phyloP scores from a whole-genome alignment of 1,284 basidiomycete species.

The Melampsora americana region DNA sequence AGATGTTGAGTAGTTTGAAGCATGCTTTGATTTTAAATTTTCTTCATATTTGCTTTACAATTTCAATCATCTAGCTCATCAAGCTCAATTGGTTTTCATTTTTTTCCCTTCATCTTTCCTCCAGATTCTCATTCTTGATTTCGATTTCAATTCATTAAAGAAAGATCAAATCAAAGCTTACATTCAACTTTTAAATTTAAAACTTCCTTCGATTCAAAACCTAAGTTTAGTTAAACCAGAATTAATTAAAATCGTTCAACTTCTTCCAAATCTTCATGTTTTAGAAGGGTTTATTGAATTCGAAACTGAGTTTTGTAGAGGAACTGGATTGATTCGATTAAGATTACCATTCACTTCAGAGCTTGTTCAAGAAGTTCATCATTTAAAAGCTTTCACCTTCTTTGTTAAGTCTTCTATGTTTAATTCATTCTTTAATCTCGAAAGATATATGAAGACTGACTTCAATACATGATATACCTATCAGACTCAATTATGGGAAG shows the following conservation, averaged over 20 bases:
- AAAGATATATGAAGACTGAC: not conserved
- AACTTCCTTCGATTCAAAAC: constrained; percentile 16
- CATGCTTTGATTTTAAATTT: not conserved
- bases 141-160: constrained; percentile 29
- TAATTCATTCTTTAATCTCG: not conserved
- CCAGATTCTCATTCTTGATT: constrained; percentile 35
- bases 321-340: constrained; percentile 15
- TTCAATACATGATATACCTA: too few relatives aligned
- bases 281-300: constrained; percentile 23
- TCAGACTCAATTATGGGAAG: constrained; percentile 37
- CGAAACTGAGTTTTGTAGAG: constrained; percentile 27
- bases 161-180: constrained; percentile 32
- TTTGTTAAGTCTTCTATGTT: not conserved
- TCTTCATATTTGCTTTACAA: not conserved
- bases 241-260: not conserved
- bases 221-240: constrained; percentile 11
- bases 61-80: not conserved
- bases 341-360: not conserved
- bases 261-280: not conserved
- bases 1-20: constrained; percentile 53
- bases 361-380: not conserved
- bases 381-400: constrained; percentile 27
- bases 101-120: not conserved
- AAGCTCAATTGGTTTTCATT: not conserved
- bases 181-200: constrained; percentile 8